Base-by-base conservation (phyloP, 305 asterid species). In the Ruellia speciosa region DNA sequence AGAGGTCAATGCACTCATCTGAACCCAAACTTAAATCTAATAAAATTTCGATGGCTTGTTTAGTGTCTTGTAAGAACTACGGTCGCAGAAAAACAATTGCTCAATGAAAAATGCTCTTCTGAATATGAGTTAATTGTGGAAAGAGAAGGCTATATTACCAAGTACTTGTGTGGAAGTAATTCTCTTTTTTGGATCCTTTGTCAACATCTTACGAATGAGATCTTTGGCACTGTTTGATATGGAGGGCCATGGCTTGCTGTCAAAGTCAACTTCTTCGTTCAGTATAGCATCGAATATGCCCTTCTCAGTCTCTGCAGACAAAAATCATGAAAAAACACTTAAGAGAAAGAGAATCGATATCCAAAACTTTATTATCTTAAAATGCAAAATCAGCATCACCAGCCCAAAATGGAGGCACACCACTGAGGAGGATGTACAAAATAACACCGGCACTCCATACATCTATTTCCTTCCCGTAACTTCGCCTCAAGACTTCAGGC, bases 391-490 rank as follows among this genome's bases (percentile, higher is more conserved):
- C 39, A 55, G 40, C 56, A 68, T 74, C 72, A 83, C 90, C 90
- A 52, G 84, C 90, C 90, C 90, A 83, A 78, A 83, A 83, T 7
- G 90, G 90, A 70, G 90, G 90, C 37, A 83, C 90, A 5, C 90
- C 87, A 60, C 90, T 78, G 33, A 83, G 81, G 41, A 83, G 83
- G 71, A 83, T 80, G 73, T 83, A 83, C 66, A 83, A 66, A 57
- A 83, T 83, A 50, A 83, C 87, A 54, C 90, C 90, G 50, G 85
- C 87, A 73, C 90, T 83, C 90, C 90, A 83, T 43, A 83, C 69
- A 72, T 83, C 90, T 13, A 78, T 78, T 70, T 83, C 90, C 66
- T 80, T 83, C 18, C 87, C 90, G 20, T 83, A 83, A 62, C 77
- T 76, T 17, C 87, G 70, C 67, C 66, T 50, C 71, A 83, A 69